Evolutionary conservation across 1,284 basidiomycete genomes (phyloP).

Genomic region (Chondrostereum purpureum): DNA sequence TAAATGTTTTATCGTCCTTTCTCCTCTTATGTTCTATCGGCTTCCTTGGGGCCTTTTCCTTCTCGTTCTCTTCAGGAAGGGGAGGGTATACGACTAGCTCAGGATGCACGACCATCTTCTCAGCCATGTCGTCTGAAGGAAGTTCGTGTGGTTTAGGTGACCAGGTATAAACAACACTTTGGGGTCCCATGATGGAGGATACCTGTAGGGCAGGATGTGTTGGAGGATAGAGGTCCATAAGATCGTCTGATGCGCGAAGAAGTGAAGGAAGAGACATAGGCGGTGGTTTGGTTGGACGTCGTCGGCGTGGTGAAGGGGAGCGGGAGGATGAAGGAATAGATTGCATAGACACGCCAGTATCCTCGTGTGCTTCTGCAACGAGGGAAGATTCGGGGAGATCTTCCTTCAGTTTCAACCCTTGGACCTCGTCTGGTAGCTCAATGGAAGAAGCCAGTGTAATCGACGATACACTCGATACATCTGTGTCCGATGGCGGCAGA

Average conservation of each 20-base stretch:
- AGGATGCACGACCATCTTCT: slow-evolving; percentile 50
- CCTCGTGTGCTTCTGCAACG: not conserved
- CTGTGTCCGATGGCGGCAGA: not conserved
- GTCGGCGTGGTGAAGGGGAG: slow-evolving; percentile 8
- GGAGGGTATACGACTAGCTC: slow-evolving; percentile 53
- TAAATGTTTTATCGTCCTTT: slow-evolving; percentile 40
- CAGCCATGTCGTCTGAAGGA: slow-evolving; percentile 51
- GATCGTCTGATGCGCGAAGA: slow-evolving; percentile 29
- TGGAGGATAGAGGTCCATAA: slow-evolving; percentile 30
- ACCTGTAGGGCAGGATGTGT: slow-evolving; percentile 36
- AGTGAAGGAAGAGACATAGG: slow-evolving; percentile 27
- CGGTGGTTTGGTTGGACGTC: slow-evolving; percentile 1
- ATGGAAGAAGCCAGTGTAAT: not conserved
- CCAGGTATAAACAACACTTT: slow-evolving; percentile 57
- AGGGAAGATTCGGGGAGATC: not conserved
- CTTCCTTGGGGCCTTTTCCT: slow-evolving; percentile 16
- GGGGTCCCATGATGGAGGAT: slow-evolving; percentile 64
- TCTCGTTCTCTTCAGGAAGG: slow-evolving; percentile 30
- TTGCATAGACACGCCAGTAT: not conserved
- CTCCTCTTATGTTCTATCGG: slow-evolving; percentile 21
- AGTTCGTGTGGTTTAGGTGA: slow-evolving; percentile 33
- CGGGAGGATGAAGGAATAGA: slow-evolving; percentile 1
- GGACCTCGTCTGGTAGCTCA: not conserved
- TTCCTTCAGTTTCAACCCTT: not conserved
- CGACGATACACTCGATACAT: no score